These are phyloP conservation scores for Colletotrichum viniferum DNA, from an alignment of 2,329 filamentous ascomycete species.

Conservation along the genomic window DNA sequence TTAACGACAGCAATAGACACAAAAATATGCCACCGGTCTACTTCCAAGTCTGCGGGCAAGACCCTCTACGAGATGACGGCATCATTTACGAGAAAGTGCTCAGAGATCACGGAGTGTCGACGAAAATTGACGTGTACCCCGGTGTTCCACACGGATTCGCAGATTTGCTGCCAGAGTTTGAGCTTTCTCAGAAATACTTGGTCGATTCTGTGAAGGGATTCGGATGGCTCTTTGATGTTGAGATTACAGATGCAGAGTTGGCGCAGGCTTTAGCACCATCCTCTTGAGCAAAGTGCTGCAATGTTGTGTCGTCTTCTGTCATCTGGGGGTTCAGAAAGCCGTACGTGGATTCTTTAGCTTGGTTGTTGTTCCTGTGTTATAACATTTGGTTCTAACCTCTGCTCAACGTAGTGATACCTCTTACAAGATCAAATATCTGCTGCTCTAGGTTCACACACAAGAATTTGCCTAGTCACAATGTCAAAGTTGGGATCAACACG, in stretches of 20 bases:
- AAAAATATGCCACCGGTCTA: constrained; percentile 45
- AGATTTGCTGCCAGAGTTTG: background rate
- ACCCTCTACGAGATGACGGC: constrained; percentile 53
- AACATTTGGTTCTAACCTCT: background rate
- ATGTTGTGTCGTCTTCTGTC: background rate
- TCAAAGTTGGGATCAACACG: background rate
- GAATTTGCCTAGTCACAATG: background rate
- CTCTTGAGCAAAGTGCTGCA: background rate
- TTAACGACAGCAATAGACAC: constrained; percentile 34
- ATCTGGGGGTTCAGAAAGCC: background rate
- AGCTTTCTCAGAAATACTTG: background rate
- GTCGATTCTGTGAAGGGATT: background rate
- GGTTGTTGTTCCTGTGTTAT: background rate
- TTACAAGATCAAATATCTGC: background rate
- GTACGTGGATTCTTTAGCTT: background rate
- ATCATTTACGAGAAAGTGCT: constrained; percentile 45
- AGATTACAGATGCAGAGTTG: background rate
- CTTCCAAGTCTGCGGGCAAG: constrained; percentile 52
- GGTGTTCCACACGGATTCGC: constrained; percentile 14
- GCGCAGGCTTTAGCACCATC: background rate
- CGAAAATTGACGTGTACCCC: constrained; percentile 3
- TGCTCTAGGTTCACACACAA: background rate
- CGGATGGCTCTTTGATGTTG: background rate
- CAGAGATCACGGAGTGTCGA: background rate
- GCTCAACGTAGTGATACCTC: background rate